Evolutionary conservation across 257 asterid species (phyloP).

Genomic region (Rauvolfia tetraphylla): DNA sequence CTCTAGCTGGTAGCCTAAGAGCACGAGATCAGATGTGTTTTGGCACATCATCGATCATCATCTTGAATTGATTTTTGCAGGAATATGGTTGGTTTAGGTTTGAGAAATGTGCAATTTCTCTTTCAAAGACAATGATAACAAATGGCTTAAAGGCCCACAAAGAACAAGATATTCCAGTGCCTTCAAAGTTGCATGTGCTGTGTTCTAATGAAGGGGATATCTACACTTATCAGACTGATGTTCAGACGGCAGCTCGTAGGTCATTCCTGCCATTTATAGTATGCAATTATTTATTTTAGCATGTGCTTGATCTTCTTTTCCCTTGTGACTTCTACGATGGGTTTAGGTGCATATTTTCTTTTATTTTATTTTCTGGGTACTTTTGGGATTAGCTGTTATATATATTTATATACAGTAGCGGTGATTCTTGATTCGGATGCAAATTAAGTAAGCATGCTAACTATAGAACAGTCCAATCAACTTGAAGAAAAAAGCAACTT

Average conservation of each 20-base stretch:
- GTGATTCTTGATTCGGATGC: not conserved
- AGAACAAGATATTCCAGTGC: not conserved
- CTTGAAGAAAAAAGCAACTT: too few species aligned
- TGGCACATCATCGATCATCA: not conserved
- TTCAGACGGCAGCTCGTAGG: conserved; percentile 2
- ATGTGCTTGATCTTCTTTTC: conserved; percentile 7
- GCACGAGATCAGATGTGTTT: not conserved
- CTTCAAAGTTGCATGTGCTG: conserved; percentile 25
- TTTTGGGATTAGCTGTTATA: conserved; percentile 17
- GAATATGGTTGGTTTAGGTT: not conserved
- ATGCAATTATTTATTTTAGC: conserved; percentile 14
- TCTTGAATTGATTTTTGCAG: not conserved
- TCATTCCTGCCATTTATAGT: conserved; percentile 10
- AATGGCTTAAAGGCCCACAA: conserved; percentile 21
- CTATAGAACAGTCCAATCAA: not conserved
- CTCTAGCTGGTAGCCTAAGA: not conserved
- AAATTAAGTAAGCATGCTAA: not conserved
- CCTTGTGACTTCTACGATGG: not conserved
- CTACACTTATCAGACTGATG: not conserved
- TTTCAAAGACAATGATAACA: conserved; percentile 2
- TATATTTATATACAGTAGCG: not conserved
- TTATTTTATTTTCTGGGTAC: not conserved
- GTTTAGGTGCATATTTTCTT: not conserved
- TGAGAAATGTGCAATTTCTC: conserved; percentile 3
- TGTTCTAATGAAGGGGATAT: conserved; percentile 23